Base-by-base conservation (phyloP, 179 eudicot genomes). In the Camellia oleifera region DNA sequence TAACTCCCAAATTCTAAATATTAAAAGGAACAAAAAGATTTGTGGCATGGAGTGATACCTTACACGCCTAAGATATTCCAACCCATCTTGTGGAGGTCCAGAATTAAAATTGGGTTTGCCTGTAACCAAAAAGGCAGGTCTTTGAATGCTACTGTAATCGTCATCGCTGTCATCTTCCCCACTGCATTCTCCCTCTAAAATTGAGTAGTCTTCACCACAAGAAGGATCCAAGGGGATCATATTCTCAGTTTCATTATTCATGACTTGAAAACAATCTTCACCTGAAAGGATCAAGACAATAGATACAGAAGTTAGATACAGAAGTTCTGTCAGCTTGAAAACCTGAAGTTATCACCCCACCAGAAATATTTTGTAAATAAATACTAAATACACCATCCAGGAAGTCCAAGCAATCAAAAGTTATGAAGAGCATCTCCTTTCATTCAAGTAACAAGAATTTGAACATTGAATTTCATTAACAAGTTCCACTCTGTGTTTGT, bases 51-150 rank as follows among this genome's bases (percentile, higher is more conserved):
- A 45, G 52, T 69, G 46, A 69, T 91, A 96, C 99, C 99, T 96
- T 70, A 96, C 99, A 53, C 99, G 97, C 85, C 99, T 89, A 74
- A 96, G 96, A 87, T 88, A 96, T 87, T 96, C 99, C 14, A 91
- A 84, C 53, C 98, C 99, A 89, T 96, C 99, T 83, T 87, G 90
- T 70, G 99, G 94, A 78, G 97, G 92, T 46, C 99, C 98, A 69
- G 97, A 90, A 82, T 96, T 97, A 90, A 96, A 94, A 85, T 92
- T 82, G 64, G 99, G 99, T 86, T 94, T 92, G 83, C 99, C 99
- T 74, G 90, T 83, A 81, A 96, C 94, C 63, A 54, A 78, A 87
- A 96, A 94, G 18, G 99, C 98, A 79, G 94, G 97, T 79, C 88
- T 87, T 77, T 85, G 93, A 77, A 96, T 91, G 88, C 88, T 83